Conservation (phyloP, 179 eudicot species). For the Patellifolia procumbens region DNA sequence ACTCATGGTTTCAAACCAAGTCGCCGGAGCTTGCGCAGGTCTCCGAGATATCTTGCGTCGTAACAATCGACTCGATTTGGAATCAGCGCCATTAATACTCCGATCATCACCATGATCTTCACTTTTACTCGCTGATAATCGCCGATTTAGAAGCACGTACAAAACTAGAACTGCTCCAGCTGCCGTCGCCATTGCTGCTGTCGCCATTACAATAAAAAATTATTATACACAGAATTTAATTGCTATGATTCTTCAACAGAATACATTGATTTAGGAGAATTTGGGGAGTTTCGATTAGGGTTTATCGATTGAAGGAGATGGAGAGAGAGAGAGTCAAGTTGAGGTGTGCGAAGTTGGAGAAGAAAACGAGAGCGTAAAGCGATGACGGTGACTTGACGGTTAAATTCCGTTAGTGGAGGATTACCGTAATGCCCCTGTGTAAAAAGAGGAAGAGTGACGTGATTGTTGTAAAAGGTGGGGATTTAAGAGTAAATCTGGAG, state of each 20-base stretch:
- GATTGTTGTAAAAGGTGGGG: neutral
- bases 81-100: slow-evolving; percentile 31
- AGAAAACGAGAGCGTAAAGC: neutral
- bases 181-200: slow-evolving; percentile 80
- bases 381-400: neutral
- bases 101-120: slow-evolving; percentile 42
- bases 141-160: slow-evolving; percentile 56
- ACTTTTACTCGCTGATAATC: slow-evolving; percentile 32
- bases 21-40: slow-evolving; percentile 93
- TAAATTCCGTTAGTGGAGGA: neutral
- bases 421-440: slow-evolving; percentile 5
- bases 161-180: slow-evolving; percentile 71
- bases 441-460: no score
- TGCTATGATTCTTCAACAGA: neutral
- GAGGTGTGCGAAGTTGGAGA: neutral
- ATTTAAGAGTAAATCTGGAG: neutral
- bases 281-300: slow-evolving; percentile 12
- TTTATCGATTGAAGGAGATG: slow-evolving; percentile 23
- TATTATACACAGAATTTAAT: neutral
- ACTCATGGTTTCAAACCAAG: slow-evolving; percentile 80
- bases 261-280: no score
- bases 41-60: slow-evolving; percentile 55
- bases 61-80: slow-evolving; percentile 47
- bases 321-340: slow-evolving; percentile 1
- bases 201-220: slow-evolving; percentile 54